phyloP scores from a whole-genome alignment of 805 yeast genomes.

The Candida ovalis region DNA sequence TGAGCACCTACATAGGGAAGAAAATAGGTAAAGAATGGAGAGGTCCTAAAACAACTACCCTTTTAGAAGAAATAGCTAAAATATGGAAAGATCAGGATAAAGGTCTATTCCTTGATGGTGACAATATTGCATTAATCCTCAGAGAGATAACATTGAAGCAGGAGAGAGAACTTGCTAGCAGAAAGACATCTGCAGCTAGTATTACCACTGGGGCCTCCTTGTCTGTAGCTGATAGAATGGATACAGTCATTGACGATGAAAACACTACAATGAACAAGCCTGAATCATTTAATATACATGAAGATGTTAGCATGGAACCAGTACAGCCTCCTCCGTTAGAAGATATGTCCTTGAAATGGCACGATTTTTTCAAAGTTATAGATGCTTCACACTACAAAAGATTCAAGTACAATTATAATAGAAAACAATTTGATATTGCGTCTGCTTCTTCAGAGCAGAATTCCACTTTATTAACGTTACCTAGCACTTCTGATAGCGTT shows the following conservation, averaged over 20 bases:
- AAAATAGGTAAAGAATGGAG: constrained; percentile 88
- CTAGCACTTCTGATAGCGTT: constrained; percentile 29
- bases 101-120: constrained; percentile 81
- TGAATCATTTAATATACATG: constrained; percentile 11
- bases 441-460: neutral
- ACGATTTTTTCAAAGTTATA: constrained; percentile 63
- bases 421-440: constrained; percentile 55
- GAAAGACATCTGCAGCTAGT: constrained; percentile 5
- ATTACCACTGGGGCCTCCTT: no score
- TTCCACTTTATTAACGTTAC: constrained; percentile 14
- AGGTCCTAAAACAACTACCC: constrained; percentile 53
- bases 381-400: constrained; percentile 63
- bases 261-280: neutral
- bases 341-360: constrained; percentile 50
- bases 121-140: constrained; percentile 59
- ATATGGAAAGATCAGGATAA: constrained; percentile 88
- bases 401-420: constrained; percentile 54
- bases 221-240: constrained; percentile 1
- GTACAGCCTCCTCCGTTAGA: constrained; percentile 38
- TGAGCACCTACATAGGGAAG: constrained; percentile 74
- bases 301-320: constrained; percentile 31
- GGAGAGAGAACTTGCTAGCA: constrained; percentile 15
- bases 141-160: constrained; percentile 40
- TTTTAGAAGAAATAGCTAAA: constrained; percentile 74
- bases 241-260: constrained; percentile 5